These are phyloP conservation scores for Schoenoplectus triqueter DNA, from an alignment of 202 grass and related monocot genomes.

Conservation along the genomic window DNA sequence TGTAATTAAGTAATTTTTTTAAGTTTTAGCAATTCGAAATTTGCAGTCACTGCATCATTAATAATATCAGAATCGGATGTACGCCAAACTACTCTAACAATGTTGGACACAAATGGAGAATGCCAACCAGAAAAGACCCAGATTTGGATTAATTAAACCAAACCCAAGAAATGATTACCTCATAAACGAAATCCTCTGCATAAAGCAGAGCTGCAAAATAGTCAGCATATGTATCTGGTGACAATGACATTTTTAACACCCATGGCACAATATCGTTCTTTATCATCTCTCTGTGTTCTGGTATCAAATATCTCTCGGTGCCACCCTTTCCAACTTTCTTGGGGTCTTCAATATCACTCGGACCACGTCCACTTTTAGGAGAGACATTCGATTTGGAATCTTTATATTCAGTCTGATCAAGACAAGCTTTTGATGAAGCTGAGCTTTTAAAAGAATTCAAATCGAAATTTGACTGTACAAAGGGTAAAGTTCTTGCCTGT, in stretches of 20 bases:
- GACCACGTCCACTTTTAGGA: neutral
- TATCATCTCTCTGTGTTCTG: slow-evolving; percentile 38
- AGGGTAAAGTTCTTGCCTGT: neutral
- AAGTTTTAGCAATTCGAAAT: neutral
- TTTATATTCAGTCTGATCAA: neutral
- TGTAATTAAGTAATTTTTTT: too few relatives aligned
- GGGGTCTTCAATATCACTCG: neutral
- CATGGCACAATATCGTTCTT: slow-evolving; percentile 32
- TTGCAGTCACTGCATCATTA: neutral
- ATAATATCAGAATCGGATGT: neutral
- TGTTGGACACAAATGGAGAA: neutral
- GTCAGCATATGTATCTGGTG: slow-evolving; percentile 23
- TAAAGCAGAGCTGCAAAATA: slow-evolving; percentile 42
- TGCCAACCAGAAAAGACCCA: neutral
- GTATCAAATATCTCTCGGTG: slow-evolving; percentile 36
- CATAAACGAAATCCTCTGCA: slow-evolving; percentile 41
- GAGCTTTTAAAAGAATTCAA: neutral
- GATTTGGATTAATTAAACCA: neutral
- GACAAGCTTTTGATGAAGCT: neutral
- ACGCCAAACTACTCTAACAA: neutral
- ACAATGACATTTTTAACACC: slow-evolving; percentile 30
- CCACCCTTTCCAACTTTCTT: slow-evolving; percentile 7
- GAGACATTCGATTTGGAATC: neutral
- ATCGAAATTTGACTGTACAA: neutral
- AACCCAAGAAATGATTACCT: slow-evolving; percentile 37